phyloP scores from a whole-genome alignment of 2,329 filamentous ascomycete species.

The Colletotrichum tanaceti region DNA sequence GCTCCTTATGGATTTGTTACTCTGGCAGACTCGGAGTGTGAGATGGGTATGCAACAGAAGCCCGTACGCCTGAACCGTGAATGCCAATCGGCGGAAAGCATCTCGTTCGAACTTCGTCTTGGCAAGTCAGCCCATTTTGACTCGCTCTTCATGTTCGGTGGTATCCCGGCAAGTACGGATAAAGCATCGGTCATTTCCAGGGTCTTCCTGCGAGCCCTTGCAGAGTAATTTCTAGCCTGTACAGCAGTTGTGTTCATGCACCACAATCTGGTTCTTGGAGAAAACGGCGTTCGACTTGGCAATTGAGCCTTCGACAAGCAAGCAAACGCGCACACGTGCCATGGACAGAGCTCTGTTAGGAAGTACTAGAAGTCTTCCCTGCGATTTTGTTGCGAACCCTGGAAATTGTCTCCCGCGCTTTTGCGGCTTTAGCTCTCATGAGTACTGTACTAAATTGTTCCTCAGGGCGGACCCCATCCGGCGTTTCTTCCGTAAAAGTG shows the following conservation, averaged over 20 bases:
- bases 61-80: neutral
- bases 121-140: conserved; percentile 39
- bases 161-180: neutral
- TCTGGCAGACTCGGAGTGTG: neutral
- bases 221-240: no score
- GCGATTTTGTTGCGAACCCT: neutral
- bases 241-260: no score
- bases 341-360: neutral
- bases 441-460: neutral
- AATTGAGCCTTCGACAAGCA: no score
- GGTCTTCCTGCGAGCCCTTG: neutral
- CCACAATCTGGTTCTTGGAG: neutral
- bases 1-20: no score
- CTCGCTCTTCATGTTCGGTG: conserved; percentile 4
- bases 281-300: neutral
- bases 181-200: neutral
- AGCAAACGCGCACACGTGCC: neutral
- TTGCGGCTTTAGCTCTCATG: neutral
- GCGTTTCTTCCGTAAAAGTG: neutral
- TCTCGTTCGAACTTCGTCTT: conserved; percentile 29
- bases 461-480: neutral
- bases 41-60: neutral
- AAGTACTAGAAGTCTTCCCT: neutral
- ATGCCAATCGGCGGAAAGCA: neutral
- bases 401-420: no score